Percentiles rank a stretch among this genome's conserved stretches.
Evolutionary conservation across 1,139 yeast genomes (phyloP).

Genomic region (Sugiyamaella novakii): DNA sequence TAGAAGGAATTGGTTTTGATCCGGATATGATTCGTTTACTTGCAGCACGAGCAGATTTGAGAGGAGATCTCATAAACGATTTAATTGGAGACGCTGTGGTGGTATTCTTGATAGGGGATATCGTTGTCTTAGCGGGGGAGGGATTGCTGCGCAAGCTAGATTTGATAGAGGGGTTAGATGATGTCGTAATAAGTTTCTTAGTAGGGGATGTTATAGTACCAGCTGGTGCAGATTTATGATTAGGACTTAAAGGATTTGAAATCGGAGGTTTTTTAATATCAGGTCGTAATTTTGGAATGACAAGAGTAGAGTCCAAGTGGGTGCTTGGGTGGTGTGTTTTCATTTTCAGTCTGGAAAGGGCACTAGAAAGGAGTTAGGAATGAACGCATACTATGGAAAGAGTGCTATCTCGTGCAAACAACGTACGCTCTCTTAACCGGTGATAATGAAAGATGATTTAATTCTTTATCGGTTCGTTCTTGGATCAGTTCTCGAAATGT

Average conservation of each 20-base stretch:
- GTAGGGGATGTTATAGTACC: background rate
- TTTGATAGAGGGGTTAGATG: no score
- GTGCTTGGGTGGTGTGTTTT: background rate
- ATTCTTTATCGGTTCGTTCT: slow-evolving; percentile 21
- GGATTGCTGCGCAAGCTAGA: no score
- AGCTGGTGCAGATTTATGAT: background rate
- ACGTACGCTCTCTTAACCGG: slow-evolving; percentile 22
- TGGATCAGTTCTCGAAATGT: slow-evolving; percentile 41
- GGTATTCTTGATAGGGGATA: background rate
- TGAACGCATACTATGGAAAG: no score
- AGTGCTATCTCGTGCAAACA: background rate
- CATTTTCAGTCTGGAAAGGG: slow-evolving; percentile 3
- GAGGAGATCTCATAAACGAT: slow-evolving; percentile 15
- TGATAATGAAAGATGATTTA: slow-evolving; percentile 13
- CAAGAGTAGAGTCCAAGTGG: background rate
- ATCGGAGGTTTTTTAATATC: slow-evolving; percentile 1
- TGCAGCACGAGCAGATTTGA: slow-evolving; percentile 10
- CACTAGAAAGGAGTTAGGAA: slow-evolving; percentile 2
- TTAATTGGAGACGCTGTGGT: slow-evolving; percentile 4
- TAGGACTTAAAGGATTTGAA: background rate
- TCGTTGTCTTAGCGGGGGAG: background rate
- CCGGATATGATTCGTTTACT: slow-evolving; percentile 11
- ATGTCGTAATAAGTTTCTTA: no score
- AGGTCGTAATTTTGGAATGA: slow-evolving; percentile 12
- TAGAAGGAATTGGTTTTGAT: slow-evolving; percentile 5